Base-by-base conservation (phyloP, 495 filamentous ascomycete species). In the Diplogelasinospora grovesii region DNA sequence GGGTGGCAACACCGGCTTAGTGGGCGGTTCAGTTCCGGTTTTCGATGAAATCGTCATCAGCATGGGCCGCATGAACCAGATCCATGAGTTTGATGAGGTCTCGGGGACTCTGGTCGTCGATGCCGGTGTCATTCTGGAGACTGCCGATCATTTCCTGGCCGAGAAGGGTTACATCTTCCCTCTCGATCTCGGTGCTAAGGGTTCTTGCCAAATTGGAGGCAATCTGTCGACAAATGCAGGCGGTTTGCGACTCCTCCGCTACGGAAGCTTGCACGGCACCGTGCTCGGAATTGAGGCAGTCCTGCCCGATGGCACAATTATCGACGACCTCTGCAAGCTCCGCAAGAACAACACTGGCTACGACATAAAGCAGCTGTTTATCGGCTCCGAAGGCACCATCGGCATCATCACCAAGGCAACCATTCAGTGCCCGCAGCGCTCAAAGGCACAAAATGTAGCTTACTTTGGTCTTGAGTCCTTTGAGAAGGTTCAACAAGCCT, bases 311-410 rank as follows among this genome's bases (percentile, higher is more conserved):
- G 92, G 92, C 22, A 94, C 86, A 9, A 75, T 98, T 40, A 71
- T 98, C 10, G 82, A 98, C 46, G 84, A 95, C 40, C 76, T 98
- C 18, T 84, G 75, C 39, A 86, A 71, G 38, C 66, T 97, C 26
- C 81, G 93, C 36, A 98, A 98, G 70, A 97, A 98, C 72, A 98
- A 98, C 66, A 98, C 39, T 6, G 92, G 92, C 16, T 97, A 96
- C 61, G 92, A 97, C 56, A 65, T 98, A 29, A 98, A 98, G 71
- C 92, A 98, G 63, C 76, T 98, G 16, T 96, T 97, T 61, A 93
- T 98, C 48, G 92, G 92, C 15, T 79, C 79, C 16, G 92, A 98
- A 59, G 92, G 92, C 15, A 97, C 92, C 6, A 82, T 98, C 44
- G 92, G 92, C 32, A 82, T 97, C 52, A 83, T 98, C 48, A 98